Base-by-base conservation (phyloP, 176 grass and related monocot species). In the Tillandsia fasciculata region DNA sequence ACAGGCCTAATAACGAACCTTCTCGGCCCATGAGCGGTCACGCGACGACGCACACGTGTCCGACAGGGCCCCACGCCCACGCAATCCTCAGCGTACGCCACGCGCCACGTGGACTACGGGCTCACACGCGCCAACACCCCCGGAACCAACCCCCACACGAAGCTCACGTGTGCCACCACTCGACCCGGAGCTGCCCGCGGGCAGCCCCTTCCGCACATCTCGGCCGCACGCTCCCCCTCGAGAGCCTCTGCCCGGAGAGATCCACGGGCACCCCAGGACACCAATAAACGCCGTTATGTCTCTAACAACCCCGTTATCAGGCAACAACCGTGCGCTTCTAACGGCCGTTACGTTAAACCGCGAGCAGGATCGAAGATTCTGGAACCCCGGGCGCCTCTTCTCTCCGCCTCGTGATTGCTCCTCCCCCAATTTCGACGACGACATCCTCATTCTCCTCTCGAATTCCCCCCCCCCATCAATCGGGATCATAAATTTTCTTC, bases 281-380 rank as follows among this genome's bases (percentile, higher is more conserved):
- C 56, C 56, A 6, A 5, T 15, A 61, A 61, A 61, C 56, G 56
- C 56, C 56, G 56, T 61, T 10, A 61, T 61, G n/a, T 61, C 12
- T 57, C 53, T n/a, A 15, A 10, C 22, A 20, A 61, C 56, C 17
- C 17, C 56, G n/a, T 61, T 20, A 10, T 2, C 1, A 2, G 14
- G 14, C 17, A 9, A 1, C 2, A 61, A 61, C 56, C 15, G 56
- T 18, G 15, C 17, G 15, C 2, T 61, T 18, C 17, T 61, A 61
- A 61, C 56, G 56, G 56, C 56, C 22, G 56, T 61, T 61, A 61
- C 8, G 15, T 23, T 61, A 22, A 61, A 61, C 56, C 56, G 22
- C 56, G 56, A 61, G 56, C 56, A n/a, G 12, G 56, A 22, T 61
- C 56, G 56, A 61, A 18, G 17, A 61, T 61, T 61, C 56, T 61